Percentiles rank a stretch among this genome's conserved stretches.
Conservation (phyloP, 805 yeast genomes). For the Jamesozyma gamospora region DNA sequence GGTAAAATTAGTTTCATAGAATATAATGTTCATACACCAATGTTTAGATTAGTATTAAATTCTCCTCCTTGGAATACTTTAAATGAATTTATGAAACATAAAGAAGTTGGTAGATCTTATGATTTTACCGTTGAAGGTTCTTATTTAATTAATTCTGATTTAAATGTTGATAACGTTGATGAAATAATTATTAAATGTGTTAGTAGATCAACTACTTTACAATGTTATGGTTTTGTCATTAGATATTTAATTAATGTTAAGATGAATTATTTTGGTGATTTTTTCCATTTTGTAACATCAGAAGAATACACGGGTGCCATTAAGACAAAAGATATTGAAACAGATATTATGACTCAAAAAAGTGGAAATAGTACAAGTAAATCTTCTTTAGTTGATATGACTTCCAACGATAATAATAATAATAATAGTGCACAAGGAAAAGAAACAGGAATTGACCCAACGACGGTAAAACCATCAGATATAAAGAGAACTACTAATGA, state of each 20-base stretch:
- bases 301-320: conserved; percentile 54
- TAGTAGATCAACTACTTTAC: conserved; percentile 57
- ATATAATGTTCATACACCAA: conserved; percentile 45
- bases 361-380: background rate
- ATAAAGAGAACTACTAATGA: conserved; percentile 53
- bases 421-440: too few relatives aligned
- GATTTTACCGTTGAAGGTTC: conserved; percentile 55
- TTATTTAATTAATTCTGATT: conserved; percentile 47
- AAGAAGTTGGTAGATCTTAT: conserved; percentile 56
- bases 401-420: background rate
- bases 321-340: background rate
- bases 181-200: conserved; percentile 53
- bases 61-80: conserved; percentile 92
- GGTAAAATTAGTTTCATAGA: conserved; percentile 42
- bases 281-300: conserved; percentile 70
- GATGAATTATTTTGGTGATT: conserved; percentile 87
- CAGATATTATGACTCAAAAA: background rate
- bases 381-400: background rate
- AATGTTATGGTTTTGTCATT: conserved; percentile 70
- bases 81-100: conserved; percentile 54
- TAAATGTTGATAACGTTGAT: conserved; percentile 62
- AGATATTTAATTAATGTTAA: conserved; percentile 64
- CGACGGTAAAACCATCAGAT: conserved; percentile 7
- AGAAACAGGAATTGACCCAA: background rate
- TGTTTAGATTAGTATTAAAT: conserved; percentile 51